Evolutionary conservation across 1,284 basidiomycete genomes (phyloP).

Genomic region (Porodaedalea pini): DNA sequence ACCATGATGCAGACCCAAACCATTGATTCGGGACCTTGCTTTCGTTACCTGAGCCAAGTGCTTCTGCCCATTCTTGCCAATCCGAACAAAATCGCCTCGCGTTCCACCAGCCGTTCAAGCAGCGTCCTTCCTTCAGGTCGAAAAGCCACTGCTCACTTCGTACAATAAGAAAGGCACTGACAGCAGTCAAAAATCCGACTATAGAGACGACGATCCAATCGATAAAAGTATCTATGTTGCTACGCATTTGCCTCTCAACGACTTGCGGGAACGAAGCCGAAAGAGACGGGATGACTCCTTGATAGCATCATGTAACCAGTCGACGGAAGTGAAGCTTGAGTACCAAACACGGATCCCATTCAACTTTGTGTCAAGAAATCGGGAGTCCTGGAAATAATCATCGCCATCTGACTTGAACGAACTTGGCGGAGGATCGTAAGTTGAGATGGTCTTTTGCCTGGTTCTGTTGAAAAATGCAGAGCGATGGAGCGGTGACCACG

Average conservation of each 20-base stretch:
- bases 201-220: conserved; percentile 92
- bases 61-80: conserved; percentile 75
- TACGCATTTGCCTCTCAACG: conserved; percentile 69
- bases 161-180: conserved; percentile 86
- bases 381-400: conserved; percentile 29
- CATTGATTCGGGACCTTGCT: conserved; percentile 24
- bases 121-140: conserved; percentile 91
- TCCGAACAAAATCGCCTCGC: conserved; percentile 76
- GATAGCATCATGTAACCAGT: conserved; percentile 92
- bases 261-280: conserved; percentile 62
- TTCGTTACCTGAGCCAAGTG: conserved; percentile 34
- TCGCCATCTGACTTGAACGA: conserved; percentile 31
- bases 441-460: conserved; percentile 51
- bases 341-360: conserved; percentile 94
- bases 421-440: conserved; percentile 61
- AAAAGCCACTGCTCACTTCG: conserved; percentile 90
- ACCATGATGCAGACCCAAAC: conserved; percentile 34
- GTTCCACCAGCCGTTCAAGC: conserved; percentile 64
- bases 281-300: conserved; percentile 83
- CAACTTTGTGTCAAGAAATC: conserved; percentile 62
- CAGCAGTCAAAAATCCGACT: conserved; percentile 78
- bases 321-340: conserved; percentile 78
- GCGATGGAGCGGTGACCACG: conserved; percentile 36
- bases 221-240: conserved; percentile 76
- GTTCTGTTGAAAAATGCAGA: conserved; percentile 38